Conservation (phyloP, 2,329 filamentous ascomycete species). For the Fusarium multiceps region DNA sequence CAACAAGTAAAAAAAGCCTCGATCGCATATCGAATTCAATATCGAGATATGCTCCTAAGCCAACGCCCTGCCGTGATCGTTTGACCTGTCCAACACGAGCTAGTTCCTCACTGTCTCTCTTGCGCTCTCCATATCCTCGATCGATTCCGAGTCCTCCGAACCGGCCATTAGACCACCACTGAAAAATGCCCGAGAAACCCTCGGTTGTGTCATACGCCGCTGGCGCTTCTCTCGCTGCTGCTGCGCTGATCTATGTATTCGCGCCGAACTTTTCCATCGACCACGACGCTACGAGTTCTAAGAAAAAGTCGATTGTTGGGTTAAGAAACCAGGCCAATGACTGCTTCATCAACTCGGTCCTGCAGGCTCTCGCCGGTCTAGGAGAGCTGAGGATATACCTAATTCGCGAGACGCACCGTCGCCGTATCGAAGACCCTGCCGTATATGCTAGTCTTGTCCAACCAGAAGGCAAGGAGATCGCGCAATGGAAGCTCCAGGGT, state of each 20-base stretch:
- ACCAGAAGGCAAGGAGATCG: slow-evolving; percentile 57
- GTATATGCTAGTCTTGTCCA: slow-evolving; percentile 76
- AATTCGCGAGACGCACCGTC: slow-evolving; percentile 88
- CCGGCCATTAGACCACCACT: slow-evolving; percentile 26
- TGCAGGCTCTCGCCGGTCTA: slow-evolving; percentile 91
- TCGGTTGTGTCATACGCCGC: slow-evolving; percentile 85
- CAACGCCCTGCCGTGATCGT: slow-evolving; percentile 37
- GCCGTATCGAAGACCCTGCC: slow-evolving; percentile 79
- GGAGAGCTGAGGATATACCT: slow-evolving; percentile 90
- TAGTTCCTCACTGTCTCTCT: slow-evolving; percentile 6
- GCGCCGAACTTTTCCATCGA: slow-evolving; percentile 97
- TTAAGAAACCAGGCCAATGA: slow-evolving; percentile 93
- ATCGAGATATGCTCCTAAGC: slow-evolving; percentile 41
- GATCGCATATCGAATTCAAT: slow-evolving; percentile 11
- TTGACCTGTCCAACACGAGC: slow-evolving; percentile 43
- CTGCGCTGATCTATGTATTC: slow-evolving; percentile 96
- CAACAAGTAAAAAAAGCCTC: slow-evolving; percentile 3
- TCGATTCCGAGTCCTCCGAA: slow-evolving; percentile 37
- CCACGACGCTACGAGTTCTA: slow-evolving; percentile 73
- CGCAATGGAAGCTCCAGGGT: slow-evolving; percentile 71
- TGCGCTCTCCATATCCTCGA: slow-evolving; percentile 13
- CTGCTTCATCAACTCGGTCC: slow-evolving; percentile 95
- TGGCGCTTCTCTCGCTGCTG: slow-evolving; percentile 92
- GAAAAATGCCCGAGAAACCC: slow-evolving; percentile 53
- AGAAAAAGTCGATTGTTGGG: slow-evolving; percentile 90